Base-by-base conservation (phyloP, 2,329 filamentous ascomycete species). In the Penicillium frequentans region DNA sequence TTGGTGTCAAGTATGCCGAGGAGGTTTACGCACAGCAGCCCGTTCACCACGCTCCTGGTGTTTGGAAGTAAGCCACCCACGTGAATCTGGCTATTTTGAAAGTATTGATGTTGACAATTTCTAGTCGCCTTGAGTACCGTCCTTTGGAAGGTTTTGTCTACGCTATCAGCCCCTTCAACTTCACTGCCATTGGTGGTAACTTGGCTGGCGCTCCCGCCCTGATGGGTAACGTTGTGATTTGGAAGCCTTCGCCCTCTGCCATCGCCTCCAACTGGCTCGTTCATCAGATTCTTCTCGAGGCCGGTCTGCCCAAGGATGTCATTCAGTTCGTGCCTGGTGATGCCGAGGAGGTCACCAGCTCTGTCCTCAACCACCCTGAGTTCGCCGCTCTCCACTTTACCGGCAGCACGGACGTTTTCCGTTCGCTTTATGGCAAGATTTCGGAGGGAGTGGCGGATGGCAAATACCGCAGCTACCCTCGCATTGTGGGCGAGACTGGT, bases 331-430 rank as follows among this genome's bases (percentile, higher is more conserved):
- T 97, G 11, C 93, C 93, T 3, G 93, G 93, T 55, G 88, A 96
- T 70, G 90, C 93, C 3, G 90, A 88, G 56, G 86, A 91, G 74
- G 86, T 97, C 57, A 97, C 93, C 56, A 86, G 88, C 72, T 83
- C 84, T 35, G 89, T 90, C 10, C 83, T 97, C 45, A 82, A 82
- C 52, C 91, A 95, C 80, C 86, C 81, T 65, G 82, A 96, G 58
- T 95, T 98, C 68, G 89, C 93, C 9, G 89, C 90, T n/a, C 85
- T 98, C 23, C 92, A 97, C 81, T 98, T 93, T 81, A 98, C 93
- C 1, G 93, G 93, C 59, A 95, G 90, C 79, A 97, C 93, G 0
- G 86, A 87, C 49, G 90, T 98, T 29, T 97, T 98, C 86, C 88
- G 91, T 60, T 86, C 87, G 70, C 82, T 98, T 13, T 96, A 96